A percentile compares a stretch with the other conserved stretches of the same genome.
Conservation (phyloP, 441 rosid genomes). For the Populus trichocarpa region DNA sequence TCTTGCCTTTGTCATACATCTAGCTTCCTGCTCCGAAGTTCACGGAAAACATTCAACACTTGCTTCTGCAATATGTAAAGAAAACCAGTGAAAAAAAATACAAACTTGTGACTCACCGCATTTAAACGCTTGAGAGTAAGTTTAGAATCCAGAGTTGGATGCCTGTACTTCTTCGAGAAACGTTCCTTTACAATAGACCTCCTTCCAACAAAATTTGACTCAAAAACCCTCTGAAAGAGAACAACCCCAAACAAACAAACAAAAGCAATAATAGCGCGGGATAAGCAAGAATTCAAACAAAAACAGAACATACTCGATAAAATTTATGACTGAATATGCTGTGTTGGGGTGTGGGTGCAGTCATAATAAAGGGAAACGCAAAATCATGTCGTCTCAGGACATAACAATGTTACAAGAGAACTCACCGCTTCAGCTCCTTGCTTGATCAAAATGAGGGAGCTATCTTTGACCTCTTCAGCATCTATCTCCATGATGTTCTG, state of each 20-base stretch:
- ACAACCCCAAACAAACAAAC: neutral
- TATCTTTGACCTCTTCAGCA: slow-evolving; percentile 29
- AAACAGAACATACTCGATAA: neutral
- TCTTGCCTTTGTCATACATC: slow-evolving; percentile 93
- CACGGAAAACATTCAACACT: neutral
- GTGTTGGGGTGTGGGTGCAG: neutral
- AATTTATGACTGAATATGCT: neutral
- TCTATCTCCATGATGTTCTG: slow-evolving; percentile 39
- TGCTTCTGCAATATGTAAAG: neutral
- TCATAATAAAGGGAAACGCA: neutral
- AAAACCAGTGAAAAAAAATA: neutral
- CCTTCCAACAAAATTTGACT: slow-evolving; percentile 71
- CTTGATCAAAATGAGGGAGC: slow-evolving; percentile 57
- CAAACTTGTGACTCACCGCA: slow-evolving; percentile 54
- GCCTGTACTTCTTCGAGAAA: slow-evolving; percentile 94
- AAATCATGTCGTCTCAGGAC: neutral
- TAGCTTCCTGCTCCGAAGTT: slow-evolving; percentile 60
- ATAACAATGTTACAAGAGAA: neutral
- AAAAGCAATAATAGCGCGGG: slow-evolving; percentile 7
- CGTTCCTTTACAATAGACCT: slow-evolving; percentile 76
- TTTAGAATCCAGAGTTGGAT: slow-evolving; percentile 78
- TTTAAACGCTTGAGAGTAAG: slow-evolving; percentile 77
- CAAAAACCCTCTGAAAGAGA: slow-evolving; percentile 68
- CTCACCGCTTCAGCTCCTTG: slow-evolving; percentile 99
- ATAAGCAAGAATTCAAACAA: too few relatives aligned